Base-by-base conservation (phyloP, 2,329 filamentous ascomycete species). In the Phialophora chinensis region DNA sequence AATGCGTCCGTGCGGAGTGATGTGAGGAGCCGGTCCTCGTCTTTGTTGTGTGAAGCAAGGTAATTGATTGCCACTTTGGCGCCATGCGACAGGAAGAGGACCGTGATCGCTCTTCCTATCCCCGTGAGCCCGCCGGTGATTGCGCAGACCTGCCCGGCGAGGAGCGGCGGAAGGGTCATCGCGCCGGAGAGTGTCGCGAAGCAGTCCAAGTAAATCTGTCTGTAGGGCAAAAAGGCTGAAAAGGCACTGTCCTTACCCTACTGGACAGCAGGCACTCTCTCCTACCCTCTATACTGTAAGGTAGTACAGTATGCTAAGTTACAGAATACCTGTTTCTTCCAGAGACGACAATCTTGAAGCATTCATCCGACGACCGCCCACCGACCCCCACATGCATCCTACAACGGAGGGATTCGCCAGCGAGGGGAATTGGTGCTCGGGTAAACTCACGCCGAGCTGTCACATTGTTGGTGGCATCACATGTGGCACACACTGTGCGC, bases 41-140 rank as follows among this genome's bases (percentile, higher is more conserved):
- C 61, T 7, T 70, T 62, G 66, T 70, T 72, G 65, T 73, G 71
- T 14, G 71, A 71, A 17, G 63, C 44, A 4, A 77, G 67, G 38
- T 77, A 74, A 61, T 76, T 75, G 58, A 76, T 72, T 2, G 72
- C 69, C 6, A 76, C 74, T 49, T 72, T 74, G 52, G 74, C 75
- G 8, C 74, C 74, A 63, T 76, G 74, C 0, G 67, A 71, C n/a
- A 75, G 81, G 77, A 91, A 96, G 73, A 89, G 89, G 59, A 96
- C 85, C 50, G 90, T 88, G 69, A 96, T 96, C 72, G 92, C 93
- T 38, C 91, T 87, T 60, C 93, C 93, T 73, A 96, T 96, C 63
- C 92, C 92, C 0, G 92, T 96, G 3, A 90, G 90, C 65, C 91
- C 92, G 70, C 93, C 92, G 0, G 92, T 96, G 74, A 97, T 92